A percentile compares a stretch with the other conserved stretches of the same genome.
Conservation (phyloP, 257 asterid genomes). For the Anisodus acutangulus region DNA sequence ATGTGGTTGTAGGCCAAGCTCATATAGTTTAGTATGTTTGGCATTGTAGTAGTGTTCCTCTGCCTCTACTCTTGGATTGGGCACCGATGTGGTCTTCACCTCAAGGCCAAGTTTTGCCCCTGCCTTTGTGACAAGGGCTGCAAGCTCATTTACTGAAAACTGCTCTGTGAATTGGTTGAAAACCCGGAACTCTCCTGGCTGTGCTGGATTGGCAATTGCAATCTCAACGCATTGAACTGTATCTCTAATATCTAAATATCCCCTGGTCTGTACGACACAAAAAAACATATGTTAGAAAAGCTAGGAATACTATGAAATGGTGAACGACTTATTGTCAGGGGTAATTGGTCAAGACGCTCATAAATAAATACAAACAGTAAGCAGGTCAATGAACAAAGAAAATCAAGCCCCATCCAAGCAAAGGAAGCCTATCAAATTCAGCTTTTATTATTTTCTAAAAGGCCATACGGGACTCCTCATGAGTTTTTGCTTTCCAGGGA, state of each 20-base stretch:
- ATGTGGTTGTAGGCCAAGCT: conserved; percentile 86
- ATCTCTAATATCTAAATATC: conserved; percentile 92
- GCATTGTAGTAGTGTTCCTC: conserved; percentile 98
- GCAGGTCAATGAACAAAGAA: not conserved
- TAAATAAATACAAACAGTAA: not conserved
- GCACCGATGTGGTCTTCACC: conserved; percentile 70
- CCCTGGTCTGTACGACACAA: conserved; percentile 71
- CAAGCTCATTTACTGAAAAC: conserved; percentile 92
- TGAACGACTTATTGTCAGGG: not conserved
- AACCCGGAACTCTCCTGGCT: conserved; percentile 84
- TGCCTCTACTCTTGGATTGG: conserved; percentile 96
- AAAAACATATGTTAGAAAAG: conserved; percentile 27
- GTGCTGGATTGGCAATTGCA: conserved; percentile 94
- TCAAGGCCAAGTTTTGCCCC: conserved; percentile 86
- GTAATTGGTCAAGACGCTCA: not conserved
- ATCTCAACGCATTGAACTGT: conserved; percentile 95
- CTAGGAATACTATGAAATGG: not conserved
- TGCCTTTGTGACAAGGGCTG: conserved; percentile 80
- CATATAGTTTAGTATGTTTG: conserved; percentile 85
- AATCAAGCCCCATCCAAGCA: not conserved
- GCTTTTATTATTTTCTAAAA: not conserved
- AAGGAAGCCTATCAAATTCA: conserved; percentile 1
- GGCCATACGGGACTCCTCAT: not conserved
- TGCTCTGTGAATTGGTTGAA: conserved; percentile 96
- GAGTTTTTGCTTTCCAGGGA: not conserved